Conservation (phyloP, 169 alveolate genomes). For the Eimeria tenella region DNA sequence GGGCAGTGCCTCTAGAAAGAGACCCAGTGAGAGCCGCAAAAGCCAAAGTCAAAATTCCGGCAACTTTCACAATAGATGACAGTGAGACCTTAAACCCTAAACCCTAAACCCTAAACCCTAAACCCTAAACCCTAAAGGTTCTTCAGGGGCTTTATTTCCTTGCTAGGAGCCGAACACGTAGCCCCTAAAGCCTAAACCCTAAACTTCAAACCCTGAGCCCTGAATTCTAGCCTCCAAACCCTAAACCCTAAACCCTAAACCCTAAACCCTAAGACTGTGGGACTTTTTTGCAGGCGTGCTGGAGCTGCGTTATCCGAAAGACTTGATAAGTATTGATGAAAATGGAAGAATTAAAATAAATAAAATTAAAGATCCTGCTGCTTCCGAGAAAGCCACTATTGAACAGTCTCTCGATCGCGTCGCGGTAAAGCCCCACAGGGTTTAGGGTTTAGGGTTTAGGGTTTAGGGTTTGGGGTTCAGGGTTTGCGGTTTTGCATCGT, state of each 20-base stretch:
- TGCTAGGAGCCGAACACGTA: background rate
- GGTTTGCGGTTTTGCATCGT: too few relatives aligned
- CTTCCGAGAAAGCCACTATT: background rate
- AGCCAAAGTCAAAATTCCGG: slow-evolving; percentile 35
- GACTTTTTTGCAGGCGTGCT: slow-evolving; percentile 1
- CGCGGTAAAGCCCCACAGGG: background rate
- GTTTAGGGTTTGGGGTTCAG: too few relatives aligned
- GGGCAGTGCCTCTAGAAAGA: slow-evolving; percentile 22
- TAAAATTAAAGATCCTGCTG: background rate
- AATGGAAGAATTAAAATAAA: background rate
- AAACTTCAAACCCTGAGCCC: too few relatives aligned
- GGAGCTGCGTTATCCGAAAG: slow-evolving; percentile 40
- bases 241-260: too few relatives aligned
- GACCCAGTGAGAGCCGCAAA: slow-evolving; percentile 36
- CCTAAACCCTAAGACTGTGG: too few relatives aligned
- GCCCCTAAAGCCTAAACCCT: too few relatives aligned
- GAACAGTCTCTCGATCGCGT: slow-evolving; percentile 1
- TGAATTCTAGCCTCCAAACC: too few relatives aligned
- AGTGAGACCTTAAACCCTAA: background rate
- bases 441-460: too few relatives aligned
- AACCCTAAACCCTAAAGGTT: background rate
- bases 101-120: background rate
- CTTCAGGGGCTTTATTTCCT: background rate
- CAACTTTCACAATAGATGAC: background rate
- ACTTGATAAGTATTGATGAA: background rate